phyloP scores from a whole-genome alignment of 257 asterid genomes.

The Plantago elongata region DNA sequence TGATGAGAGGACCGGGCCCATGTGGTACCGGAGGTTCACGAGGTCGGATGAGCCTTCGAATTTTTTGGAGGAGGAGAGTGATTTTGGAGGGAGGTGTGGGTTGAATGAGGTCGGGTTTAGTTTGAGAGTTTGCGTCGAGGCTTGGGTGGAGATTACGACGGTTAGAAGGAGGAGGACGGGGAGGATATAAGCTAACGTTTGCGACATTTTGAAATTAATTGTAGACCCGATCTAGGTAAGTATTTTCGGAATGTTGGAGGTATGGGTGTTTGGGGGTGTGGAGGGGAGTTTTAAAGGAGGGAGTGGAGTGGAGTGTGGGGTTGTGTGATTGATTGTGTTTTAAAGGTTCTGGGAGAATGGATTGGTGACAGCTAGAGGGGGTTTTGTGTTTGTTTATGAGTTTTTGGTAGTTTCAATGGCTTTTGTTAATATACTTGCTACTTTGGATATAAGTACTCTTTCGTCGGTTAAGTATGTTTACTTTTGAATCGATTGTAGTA shows the following conservation, averaged over 20 bases:
- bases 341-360: conserved; percentile 14
- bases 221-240: background rate
- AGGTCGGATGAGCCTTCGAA: conserved; percentile 81
- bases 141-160: too few relatives aligned
- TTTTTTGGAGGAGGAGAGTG: conserved; percentile 51
- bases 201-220: conserved; percentile 11
- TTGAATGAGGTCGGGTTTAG: conserved; percentile 19
- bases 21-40: conserved; percentile 80
- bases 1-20: conserved; percentile 90
- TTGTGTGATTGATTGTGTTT: background rate
- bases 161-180: background rate
- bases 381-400: too few relatives aligned
- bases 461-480: too few relatives aligned
- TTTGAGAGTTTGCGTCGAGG: background rate
- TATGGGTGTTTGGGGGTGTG: background rate
- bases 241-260: background rate
- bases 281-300: background rate
- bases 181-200: background rate
- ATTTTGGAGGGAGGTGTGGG: conserved; percentile 46
- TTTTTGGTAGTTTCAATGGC: too few relatives aligned
- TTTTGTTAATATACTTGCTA: too few relatives aligned
- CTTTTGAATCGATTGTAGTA: too few relatives aligned
- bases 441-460: too few relatives aligned
- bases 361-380: conserved; percentile 61
- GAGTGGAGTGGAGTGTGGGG: background rate